These are phyloP conservation scores for Fusarium sp. DNA, from an alignment of 2,329 filamentous ascomycete species.

Conservation along the genomic window DNA sequence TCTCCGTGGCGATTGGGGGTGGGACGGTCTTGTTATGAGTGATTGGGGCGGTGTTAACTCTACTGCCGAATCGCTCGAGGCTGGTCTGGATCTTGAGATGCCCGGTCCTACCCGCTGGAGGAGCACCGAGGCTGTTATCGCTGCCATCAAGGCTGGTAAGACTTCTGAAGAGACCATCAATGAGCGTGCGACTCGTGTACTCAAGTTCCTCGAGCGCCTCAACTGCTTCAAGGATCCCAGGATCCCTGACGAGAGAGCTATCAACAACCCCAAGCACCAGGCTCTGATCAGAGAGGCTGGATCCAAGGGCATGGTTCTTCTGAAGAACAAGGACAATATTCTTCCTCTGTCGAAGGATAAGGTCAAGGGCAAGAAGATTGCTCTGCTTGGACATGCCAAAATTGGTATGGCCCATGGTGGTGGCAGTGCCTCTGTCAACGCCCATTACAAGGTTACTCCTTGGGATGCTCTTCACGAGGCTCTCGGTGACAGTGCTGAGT, in stretches of 20 bases:
- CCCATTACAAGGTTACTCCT: conserved; percentile 52
- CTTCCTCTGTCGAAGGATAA: conserved; percentile 64
- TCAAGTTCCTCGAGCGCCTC: conserved; percentile 47
- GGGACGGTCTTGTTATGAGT: conserved; percentile 51
- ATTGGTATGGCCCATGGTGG: conserved; percentile 52
- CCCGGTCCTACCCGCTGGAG: conserved; percentile 52
- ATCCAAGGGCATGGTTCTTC: conserved; percentile 68
- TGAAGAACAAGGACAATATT: conserved; percentile 71
- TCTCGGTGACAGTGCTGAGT: conserved; percentile 44
- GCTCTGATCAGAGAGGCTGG: conserved; percentile 48
- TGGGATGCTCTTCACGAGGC: conserved; percentile 50
- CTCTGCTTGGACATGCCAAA: conserved; percentile 52
- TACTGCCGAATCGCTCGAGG: conserved; percentile 50
- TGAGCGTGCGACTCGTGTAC: conserved; percentile 47
- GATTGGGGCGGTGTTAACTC: conserved; percentile 56
- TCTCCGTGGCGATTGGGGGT: conserved; percentile 60
- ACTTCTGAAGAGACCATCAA: conserved; percentile 48
- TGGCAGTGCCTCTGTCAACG: conserved; percentile 53
- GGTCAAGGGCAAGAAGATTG: conserved; percentile 50
- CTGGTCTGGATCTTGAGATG: conserved; percentile 53
- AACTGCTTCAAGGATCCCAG: conserved; percentile 48
- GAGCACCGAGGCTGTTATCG: conserved; percentile 46
- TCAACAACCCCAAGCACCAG: conserved; percentile 51
- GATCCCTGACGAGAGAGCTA: conserved; percentile 46
- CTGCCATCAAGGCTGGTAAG: conserved; percentile 49